phyloP scores from a whole-genome alignment of 371 early-diverging fungal genomes.

The Coemansia sp. region DNA sequence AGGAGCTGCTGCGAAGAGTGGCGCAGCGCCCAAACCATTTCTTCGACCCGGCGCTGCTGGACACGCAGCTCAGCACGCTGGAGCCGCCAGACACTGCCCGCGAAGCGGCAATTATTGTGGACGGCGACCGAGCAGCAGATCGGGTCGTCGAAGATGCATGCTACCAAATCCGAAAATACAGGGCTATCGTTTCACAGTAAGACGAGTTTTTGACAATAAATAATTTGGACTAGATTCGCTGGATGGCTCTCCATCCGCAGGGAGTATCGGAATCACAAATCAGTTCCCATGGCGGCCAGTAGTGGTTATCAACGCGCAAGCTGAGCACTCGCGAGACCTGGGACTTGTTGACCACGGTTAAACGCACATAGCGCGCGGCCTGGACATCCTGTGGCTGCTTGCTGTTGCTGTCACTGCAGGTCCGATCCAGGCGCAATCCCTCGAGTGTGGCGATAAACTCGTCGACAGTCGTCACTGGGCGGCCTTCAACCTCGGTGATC shows the following conservation, averaged over 20 bases:
- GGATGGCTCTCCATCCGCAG: conserved; percentile 60
- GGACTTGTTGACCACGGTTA: conserved; percentile 65
- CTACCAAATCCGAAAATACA: conserved; percentile 5
- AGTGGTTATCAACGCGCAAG: conserved; percentile 69
- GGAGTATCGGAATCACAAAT: conserved; percentile 55
- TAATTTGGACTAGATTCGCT: not conserved
- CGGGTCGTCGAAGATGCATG: conserved; percentile 25
- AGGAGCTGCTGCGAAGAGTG: conserved; percentile 56
- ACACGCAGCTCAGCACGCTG: conserved; percentile 61
- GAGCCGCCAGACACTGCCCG: conserved; percentile 59
- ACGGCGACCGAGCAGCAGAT: conserved; percentile 16
- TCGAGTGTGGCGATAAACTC: conserved; percentile 51
- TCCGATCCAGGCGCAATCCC: conserved; percentile 10
- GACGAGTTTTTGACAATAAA: not conserved
- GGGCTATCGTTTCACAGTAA: conserved; percentile 16
- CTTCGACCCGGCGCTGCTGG: conserved; percentile 57
- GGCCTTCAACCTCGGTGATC: conserved; percentile 65
- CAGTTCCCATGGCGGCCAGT: conserved; percentile 72
- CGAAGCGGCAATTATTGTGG: conserved; percentile 55
- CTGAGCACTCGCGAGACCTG: conserved; percentile 63
- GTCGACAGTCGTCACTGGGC: conserved; percentile 51
- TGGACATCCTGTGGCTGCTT: conserved; percentile 39
- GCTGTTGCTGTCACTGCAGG: not conserved
- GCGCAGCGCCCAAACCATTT: conserved; percentile 57
- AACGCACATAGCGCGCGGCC: conserved; percentile 64